phyloP scores from a whole-genome alignment of 2,329 filamentous ascomycete species.

The Curvularia spicifera region DNA sequence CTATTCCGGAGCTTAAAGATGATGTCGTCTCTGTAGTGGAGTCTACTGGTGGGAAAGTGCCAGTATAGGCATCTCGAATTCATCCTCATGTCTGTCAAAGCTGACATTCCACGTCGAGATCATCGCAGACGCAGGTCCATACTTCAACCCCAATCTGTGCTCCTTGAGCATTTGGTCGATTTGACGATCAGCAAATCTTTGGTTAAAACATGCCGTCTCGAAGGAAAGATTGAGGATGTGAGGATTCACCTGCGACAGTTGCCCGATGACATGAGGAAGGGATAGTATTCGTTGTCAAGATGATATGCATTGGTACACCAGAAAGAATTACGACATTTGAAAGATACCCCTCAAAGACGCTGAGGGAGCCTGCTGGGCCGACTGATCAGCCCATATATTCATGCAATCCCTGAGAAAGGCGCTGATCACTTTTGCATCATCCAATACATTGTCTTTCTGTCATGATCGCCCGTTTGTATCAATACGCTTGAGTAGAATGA shows the following conservation, averaged over 20 bases:
- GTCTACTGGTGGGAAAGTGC: slow-evolving; percentile 51
- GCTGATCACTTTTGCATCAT: background rate
- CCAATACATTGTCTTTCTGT: background rate
- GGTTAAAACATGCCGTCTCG: background rate
- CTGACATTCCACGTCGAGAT: background rate
- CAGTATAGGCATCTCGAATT: background rate
- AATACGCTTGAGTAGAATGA: background rate
- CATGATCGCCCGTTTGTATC: background rate
- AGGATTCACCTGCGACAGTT: background rate
- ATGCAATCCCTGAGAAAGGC: background rate
- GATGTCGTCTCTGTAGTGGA: slow-evolving; percentile 61
- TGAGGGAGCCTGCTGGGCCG: background rate
- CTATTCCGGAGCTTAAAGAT: slow-evolving; percentile 62
- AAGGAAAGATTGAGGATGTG: background rate
- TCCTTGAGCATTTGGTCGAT: background rate
- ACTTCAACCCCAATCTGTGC: background rate
- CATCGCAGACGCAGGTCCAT: background rate
- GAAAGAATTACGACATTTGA: background rate
- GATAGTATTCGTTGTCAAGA: background rate
- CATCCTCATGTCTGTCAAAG: background rate
- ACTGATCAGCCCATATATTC: background rate
- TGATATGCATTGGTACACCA: background rate
- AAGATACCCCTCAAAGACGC: background rate
- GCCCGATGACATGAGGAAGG: background rate
- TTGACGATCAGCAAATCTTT: background rate